A percentile compares a stretch with the other conserved stretches of the same genome.
These are phyloP conservation scores for Saksenaea vasiformis DNA, from an alignment of 371 early-diverging fungal species.

Conservation along the genomic window DNA sequence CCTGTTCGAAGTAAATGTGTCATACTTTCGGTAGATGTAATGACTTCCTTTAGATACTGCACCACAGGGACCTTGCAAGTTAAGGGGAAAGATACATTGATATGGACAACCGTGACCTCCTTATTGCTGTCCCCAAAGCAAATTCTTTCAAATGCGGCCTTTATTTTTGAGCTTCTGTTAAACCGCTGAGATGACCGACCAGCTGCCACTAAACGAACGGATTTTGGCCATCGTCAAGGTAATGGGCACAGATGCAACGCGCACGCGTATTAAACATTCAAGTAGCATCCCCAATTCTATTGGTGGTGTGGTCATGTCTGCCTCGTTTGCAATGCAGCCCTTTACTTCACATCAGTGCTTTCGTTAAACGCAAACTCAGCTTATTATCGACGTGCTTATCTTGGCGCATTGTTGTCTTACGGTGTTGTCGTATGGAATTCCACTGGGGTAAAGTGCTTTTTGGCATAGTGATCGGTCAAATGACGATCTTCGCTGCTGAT, in stretches of 20 bases:
- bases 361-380: constrained; percentile 33
- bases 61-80: too few species aligned
- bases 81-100: too few species aligned
- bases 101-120: too few species aligned
- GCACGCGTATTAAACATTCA: not conserved
- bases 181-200: not conserved
- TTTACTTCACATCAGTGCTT: constrained; percentile 42
- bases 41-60: too few species aligned
- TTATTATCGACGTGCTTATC: constrained; percentile 65
- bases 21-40: too few species aligned
- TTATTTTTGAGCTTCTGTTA: not conserved
- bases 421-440: constrained; percentile 85
- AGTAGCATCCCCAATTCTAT: constrained; percentile 58
- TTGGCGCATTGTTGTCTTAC: constrained; percentile 77
- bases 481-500: constrained; percentile 6
- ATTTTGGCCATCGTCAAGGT: not conserved
- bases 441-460: constrained; percentile 57
- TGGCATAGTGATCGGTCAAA: not conserved
- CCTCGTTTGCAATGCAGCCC: constrained; percentile 28
- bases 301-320: constrained; percentile 57
- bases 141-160: not conserved
- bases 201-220: not conserved
- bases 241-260: not conserved
- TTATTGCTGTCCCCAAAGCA: too few species aligned
- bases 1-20: too few species aligned